Evolutionary conservation across 2,329 filamentous ascomycete species (phyloP), one percentile per base, ranked within the genome.

Genomic region (Fusarium irregulare): DNA sequence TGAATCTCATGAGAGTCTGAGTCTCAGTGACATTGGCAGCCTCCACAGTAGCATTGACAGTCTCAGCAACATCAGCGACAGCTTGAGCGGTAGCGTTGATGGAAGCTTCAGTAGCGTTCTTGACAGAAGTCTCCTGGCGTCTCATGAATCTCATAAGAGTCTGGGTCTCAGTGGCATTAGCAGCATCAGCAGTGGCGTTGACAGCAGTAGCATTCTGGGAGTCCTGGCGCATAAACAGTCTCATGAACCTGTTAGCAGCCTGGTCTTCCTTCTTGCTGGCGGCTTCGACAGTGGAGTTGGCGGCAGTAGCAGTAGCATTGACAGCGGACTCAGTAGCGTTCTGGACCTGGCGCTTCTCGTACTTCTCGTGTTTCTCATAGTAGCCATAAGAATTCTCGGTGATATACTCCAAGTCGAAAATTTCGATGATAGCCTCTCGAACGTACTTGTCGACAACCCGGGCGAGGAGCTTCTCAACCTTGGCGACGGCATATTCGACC

Each of bases 381-480:
- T 49, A 40, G 27, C 28, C 28, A 25, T 56, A 48, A 13, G 37
- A 21, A n/a, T 61, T 23, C 20, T 60, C 58, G 10, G 40, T 41
- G 20, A 64, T 40, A 13, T 59, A 42, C n/a, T 60, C 55, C 44
- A 61, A 25, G 3, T 18, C 32, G 20, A 69, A 66, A 30, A 70
- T 61, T 20, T 44, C 23, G 27, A 61, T 40, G 37, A 69, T 28
- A n/a, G 66, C 56, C 50, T 62, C 40, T 40, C 66, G 57, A n/a
- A 69, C 18, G 16, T 25, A 14, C 47, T 58, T 45, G 32, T 68
- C 60, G n/a, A 69, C 56, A 18, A 49, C 12, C 37, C 59, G 27
- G 32, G 42, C 55, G n/a, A 69, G 62, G 23, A 50, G 21, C 46
- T 67, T 44, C 32, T 62, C 49, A 21, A 66, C 34, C 56, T 62